Base-by-base conservation (phyloP, 139 green algal genomes). In the Chlorella sp. region DNA sequence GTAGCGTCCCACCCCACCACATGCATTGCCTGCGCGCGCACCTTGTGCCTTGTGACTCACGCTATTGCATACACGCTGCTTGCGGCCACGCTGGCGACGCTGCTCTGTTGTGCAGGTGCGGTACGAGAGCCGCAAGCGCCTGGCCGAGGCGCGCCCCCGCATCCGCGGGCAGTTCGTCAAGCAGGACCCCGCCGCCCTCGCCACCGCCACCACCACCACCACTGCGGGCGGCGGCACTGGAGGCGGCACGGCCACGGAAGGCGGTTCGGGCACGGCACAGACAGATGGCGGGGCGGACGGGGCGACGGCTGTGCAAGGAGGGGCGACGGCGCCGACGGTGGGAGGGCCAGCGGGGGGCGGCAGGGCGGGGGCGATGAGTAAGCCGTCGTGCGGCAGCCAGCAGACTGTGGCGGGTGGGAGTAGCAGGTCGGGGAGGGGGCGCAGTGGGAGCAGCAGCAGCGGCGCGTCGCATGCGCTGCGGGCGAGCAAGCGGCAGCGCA, bases 101-200 rank as follows among this genome's bases (percentile, higher is more conserved):
- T n/a, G n/a, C 3, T 62, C 26, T 72, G 2, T 62, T 3, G 5
- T 65, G 62, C 77, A 89, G 87, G 81, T 87, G 49, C 78, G 87
- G 1, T 92, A 92, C 68, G 83, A 87, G 73, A 87, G 76, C 67
- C 73, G 87, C 24, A 86, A 86, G 62, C 77, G 77, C 1, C 78
- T 92, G 70, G 87, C 87, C 4, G 87, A 89, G 76, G 72, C 83
- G 1, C 73, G 87, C 3, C 87, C 85, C 0, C 77, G 87, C 6
- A 78, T 92, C 14, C 67, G 77, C 0, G 87, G 87, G 2, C 85
- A 90, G 71, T 92, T 92, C 80, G 87, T 92, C 0, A 89, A 88
- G 65, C 70, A 75, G 5, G 33, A 27, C 49, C 22, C 64, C 32
- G 30, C 35, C 10, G 29, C 67, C 20, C n/a, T n/a, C n/a, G 31